Evolutionary conservation across 2,329 filamentous ascomycete species (phyloP).

Genomic region (Coniochaeta sp.): DNA sequence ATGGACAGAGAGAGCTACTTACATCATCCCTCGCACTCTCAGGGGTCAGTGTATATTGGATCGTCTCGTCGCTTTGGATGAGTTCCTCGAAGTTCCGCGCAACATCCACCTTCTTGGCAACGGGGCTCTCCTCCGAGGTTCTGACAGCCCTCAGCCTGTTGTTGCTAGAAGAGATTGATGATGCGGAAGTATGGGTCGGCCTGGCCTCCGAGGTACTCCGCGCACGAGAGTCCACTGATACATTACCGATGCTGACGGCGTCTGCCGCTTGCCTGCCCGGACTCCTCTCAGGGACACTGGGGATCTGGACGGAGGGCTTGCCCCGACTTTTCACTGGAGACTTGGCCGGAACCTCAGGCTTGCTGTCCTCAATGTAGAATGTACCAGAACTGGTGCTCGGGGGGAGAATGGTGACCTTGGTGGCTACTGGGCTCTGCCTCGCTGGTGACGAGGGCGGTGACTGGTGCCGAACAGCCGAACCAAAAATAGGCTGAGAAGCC

Average conservation of each 20-base stretch:
- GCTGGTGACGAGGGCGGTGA: slow-evolving; percentile 16
- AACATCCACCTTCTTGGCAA: slow-evolving; percentile 41
- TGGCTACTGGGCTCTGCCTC: slow-evolving; percentile 18
- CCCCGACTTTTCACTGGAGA: slow-evolving; percentile 14
- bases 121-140: slow-evolving; percentile 48
- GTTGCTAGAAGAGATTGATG: slow-evolving; percentile 41
- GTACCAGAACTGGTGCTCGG: slow-evolving; percentile 21
- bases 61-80: slow-evolving; percentile 74
- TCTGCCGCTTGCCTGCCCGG: slow-evolving; percentile 8
- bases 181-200: slow-evolving; percentile 40
- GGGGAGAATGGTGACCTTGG: slow-evolving; percentile 28
- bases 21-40: slow-evolving; percentile 73
- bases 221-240: slow-evolving; percentile 27
- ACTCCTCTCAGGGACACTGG: slow-evolving; percentile 19
- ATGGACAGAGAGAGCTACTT: slow-evolving; percentile 26
- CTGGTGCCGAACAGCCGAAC: slow-evolving; percentile 11
- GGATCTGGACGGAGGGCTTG: slow-evolving; percentile 5
- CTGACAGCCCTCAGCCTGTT: slow-evolving; percentile 46
- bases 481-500: slow-evolving; percentile 14
- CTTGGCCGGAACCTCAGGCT: slow-evolving; percentile 26
- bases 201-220: slow-evolving; percentile 28
- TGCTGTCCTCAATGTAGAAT: slow-evolving; percentile 25
- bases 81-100: slow-evolving; percentile 69
- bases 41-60: slow-evolving; percentile 76
- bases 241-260: slow-evolving; percentile 25